Conservation (phyloP, 2,329 filamentous ascomycete species). For the Cercospora canescens region DNA sequence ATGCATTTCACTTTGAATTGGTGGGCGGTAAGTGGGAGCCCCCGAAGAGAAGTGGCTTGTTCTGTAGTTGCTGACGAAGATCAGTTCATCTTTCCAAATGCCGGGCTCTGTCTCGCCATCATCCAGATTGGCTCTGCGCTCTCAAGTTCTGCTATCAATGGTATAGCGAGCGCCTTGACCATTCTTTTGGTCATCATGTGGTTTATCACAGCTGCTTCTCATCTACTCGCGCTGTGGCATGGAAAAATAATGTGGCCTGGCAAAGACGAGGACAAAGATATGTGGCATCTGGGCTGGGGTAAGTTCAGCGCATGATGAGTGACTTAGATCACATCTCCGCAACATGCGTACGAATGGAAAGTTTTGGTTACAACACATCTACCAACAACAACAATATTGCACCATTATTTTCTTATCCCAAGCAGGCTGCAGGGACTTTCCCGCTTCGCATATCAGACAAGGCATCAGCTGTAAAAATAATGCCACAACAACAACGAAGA, state of each 20-base stretch:
- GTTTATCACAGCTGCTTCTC: slow-evolving; percentile 52
- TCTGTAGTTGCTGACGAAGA: neutral
- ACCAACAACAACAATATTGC: too few species aligned
- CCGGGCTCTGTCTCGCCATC: slow-evolving; percentile 61
- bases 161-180: slow-evolving; percentile 58
- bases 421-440: too few species aligned
- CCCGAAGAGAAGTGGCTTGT: neutral
- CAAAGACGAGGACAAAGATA: slow-evolving; percentile 59
- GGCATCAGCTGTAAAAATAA: too few species aligned
- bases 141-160: slow-evolving; percentile 54
- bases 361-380: too few species aligned
- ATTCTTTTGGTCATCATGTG: slow-evolving; percentile 57
- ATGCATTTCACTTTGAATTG: slow-evolving; percentile 56
- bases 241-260: slow-evolving; percentile 59
- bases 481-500: neutral
- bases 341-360: neutral
- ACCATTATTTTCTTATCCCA: too few species aligned
- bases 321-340: neutral
- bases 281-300: slow-evolving; percentile 24
- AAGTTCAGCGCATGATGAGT: slow-evolving; percentile 9
- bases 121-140: slow-evolving; percentile 59
- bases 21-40: slow-evolving; percentile 51
- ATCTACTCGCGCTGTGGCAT: slow-evolving; percentile 53
- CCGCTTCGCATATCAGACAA: too few species aligned
- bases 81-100: slow-evolving; percentile 64